A percentile compares a stretch with the other conserved stretches of the same genome.
These are phyloP conservation scores for Monosporascus sp. DNA, from an alignment of 2,329 filamentous ascomycete species.

Conservation along the genomic window DNA sequence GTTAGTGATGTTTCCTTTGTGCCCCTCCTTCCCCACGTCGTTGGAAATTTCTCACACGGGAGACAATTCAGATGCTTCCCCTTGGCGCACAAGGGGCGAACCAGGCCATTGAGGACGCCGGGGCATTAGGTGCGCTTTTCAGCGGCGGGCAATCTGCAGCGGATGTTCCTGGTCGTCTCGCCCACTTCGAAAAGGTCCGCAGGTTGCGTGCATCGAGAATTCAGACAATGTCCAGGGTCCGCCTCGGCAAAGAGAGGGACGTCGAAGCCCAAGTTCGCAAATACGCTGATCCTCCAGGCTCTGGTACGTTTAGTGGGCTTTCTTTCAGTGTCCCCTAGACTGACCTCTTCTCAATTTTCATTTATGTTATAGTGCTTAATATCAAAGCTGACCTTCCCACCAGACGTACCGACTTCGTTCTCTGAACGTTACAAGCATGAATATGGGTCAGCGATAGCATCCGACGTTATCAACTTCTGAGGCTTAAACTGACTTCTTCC, in stretches of 20 bases:
- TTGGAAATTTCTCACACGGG: not conserved
- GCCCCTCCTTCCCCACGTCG: not conserved
- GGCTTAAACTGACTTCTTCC: not conserved
- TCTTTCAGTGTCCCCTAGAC: too few species aligned
- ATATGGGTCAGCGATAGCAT: conserved; percentile 1
- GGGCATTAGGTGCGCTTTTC: conserved; percentile 22
- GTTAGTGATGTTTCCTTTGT: conserved; percentile 7
- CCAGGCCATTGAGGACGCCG: conserved; percentile 29
- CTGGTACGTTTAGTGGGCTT: conserved; percentile 8
- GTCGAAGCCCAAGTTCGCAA: conserved; percentile 13
- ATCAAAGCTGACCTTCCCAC: not conserved
- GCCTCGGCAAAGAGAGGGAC: conserved; percentile 13
- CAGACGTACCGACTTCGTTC: conserved; percentile 8
- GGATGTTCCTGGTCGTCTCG: conserved; percentile 12
- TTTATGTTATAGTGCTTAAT: not conserved
- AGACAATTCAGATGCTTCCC: conserved; percentile 20
- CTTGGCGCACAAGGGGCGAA: conserved; percentile 27
- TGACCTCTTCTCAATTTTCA: not conserved
- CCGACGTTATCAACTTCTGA: not conserved
- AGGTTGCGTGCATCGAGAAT: conserved; percentile 15
- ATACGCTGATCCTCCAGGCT: conserved; percentile 12
- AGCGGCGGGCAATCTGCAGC: conserved; percentile 3
- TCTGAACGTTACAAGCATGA: conserved; percentile 2
- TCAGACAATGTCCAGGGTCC: conserved; percentile 18
- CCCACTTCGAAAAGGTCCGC: conserved; percentile 18